phyloP scores from a whole-genome alignment of 2,329 filamentous ascomycete species.

The Fusarium chuoi region DNA sequence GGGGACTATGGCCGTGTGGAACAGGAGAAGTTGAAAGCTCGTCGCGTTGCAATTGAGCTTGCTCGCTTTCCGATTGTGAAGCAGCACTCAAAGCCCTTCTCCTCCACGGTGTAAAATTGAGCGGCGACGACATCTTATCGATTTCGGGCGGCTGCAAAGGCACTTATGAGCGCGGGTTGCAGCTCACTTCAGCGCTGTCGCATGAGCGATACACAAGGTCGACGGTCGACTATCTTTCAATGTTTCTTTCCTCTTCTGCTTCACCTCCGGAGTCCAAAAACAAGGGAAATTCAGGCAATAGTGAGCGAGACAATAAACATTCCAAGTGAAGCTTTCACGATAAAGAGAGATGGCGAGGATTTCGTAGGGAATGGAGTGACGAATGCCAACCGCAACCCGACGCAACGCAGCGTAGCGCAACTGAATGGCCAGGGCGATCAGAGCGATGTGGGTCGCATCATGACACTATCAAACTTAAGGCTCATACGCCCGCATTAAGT shows the following conservation, averaged over 20 bases:
- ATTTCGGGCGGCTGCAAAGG: constrained; percentile 23
- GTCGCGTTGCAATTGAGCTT: constrained; percentile 37
- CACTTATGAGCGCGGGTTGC: constrained; percentile 31
- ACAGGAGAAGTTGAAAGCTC: constrained; percentile 43
- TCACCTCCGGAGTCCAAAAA: background rate
- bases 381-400: constrained; percentile 23
- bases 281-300: constrained; percentile 23
- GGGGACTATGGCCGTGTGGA: constrained; percentile 21
- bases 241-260: background rate
- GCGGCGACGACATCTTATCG: constrained; percentile 57
- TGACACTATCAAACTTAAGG: constrained; percentile 37
- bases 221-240: background rate
- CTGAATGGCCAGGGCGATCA: constrained; percentile 35
- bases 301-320: constrained; percentile 30
- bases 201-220: constrained; percentile 27
- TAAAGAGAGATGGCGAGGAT: constrained; percentile 30
- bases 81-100: constrained; percentile 54
- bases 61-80: constrained; percentile 44
- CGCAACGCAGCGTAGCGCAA: constrained; percentile 11
- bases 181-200: constrained; percentile 31
- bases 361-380: constrained; percentile 43
- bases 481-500: constrained; percentile 29
- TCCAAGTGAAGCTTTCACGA: constrained; percentile 32
- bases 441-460: constrained; percentile 39
- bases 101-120: constrained; percentile 61